Evolutionary conservation across 805 yeast genomes (phyloP).

Genomic region (Yamadazyma laniorum): DNA sequence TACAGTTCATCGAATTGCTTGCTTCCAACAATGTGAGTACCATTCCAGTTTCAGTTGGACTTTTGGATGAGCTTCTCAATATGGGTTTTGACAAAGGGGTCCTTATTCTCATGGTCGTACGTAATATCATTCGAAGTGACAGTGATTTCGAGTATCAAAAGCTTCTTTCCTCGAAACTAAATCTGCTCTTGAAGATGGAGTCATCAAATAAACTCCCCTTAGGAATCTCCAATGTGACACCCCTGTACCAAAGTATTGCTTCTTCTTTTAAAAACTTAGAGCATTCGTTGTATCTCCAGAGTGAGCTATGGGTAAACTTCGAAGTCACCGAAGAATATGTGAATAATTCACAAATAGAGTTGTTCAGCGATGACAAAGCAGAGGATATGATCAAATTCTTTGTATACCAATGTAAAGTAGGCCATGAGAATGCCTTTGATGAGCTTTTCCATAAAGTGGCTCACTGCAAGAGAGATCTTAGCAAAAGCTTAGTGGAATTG

Average conservation of each 20-base stretch:
- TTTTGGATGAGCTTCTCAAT: conserved; percentile 17
- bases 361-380: not conserved
- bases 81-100: conserved; percentile 24
- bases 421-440: not conserved
- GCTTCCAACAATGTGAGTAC: conserved; percentile 40
- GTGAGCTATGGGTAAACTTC: conserved; percentile 1
- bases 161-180: conserved; percentile 7
- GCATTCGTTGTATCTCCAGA: conserved; percentile 9
- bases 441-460: not conserved
- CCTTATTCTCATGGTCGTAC: conserved; percentile 6
- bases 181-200: not conserved
- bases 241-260: not conserved
- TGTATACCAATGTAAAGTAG: not conserved
- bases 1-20: conserved; percentile 57
- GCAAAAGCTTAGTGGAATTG: not conserved
- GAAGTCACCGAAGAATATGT: not conserved
- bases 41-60: conserved; percentile 16
- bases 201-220: conserved; percentile 1
- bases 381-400: conserved; percentile 5
- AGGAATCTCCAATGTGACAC: not conserved
- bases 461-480: not conserved
- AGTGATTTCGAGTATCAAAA: conserved; percentile 12
- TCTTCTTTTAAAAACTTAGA: conserved; percentile 3
- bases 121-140: conserved; percentile 3
- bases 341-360: too few relatives aligned